Evolutionary conservation across 192 early-diverging fungal genomes (phyloP).

Genomic region (Funneliformis geosporum): DNA sequence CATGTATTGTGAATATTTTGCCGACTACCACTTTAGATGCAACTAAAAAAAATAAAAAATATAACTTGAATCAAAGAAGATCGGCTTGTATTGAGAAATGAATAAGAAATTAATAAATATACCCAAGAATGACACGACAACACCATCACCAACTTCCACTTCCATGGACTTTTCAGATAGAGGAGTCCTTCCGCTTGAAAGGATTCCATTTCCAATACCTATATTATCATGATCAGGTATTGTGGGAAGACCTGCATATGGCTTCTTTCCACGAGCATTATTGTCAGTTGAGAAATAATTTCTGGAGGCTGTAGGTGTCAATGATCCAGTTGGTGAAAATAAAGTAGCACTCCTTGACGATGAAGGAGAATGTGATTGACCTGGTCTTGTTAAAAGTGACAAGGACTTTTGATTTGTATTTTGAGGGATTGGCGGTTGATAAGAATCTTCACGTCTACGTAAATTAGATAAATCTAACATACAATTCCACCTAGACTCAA

Average conservation of each 20-base stretch:
- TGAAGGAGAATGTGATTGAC: neutral
- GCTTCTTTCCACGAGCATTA: slow-evolving; percentile 32
- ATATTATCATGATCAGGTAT: slow-evolving; percentile 37
- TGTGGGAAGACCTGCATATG: slow-evolving; percentile 29
- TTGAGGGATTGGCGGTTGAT: neutral
- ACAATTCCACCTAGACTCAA: slow-evolving; percentile 63
- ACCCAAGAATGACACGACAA: slow-evolving; percentile 61
- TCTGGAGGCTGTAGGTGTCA: slow-evolving; percentile 33
- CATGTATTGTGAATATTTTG: slow-evolving; percentile 55
- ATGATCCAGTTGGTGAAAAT: slow-evolving; percentile 20
- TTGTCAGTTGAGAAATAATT: neutral
- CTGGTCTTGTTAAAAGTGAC: neutral
- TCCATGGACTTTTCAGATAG: slow-evolving; percentile 39
- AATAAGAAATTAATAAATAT: neutral
- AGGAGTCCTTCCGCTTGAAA: slow-evolving; percentile 8
- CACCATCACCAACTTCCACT: slow-evolving; percentile 54
- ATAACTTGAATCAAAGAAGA: neutral
- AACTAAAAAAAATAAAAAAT: slow-evolving; percentile 27
- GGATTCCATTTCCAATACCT: slow-evolving; percentile 31
- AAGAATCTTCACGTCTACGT: slow-evolving; percentile 37
- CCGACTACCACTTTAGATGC: slow-evolving; percentile 47
- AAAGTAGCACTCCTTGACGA: neutral
- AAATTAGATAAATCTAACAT: slow-evolving; percentile 55
- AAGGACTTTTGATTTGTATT: slow-evolving; percentile 5
- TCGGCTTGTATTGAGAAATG: neutral